A percentile compares a stretch with the other conserved stretches of the same genome.
phyloP scores from a whole-genome alignment of 495 filamentous ascomycete species.

The Tetracladium marchalianum region DNA sequence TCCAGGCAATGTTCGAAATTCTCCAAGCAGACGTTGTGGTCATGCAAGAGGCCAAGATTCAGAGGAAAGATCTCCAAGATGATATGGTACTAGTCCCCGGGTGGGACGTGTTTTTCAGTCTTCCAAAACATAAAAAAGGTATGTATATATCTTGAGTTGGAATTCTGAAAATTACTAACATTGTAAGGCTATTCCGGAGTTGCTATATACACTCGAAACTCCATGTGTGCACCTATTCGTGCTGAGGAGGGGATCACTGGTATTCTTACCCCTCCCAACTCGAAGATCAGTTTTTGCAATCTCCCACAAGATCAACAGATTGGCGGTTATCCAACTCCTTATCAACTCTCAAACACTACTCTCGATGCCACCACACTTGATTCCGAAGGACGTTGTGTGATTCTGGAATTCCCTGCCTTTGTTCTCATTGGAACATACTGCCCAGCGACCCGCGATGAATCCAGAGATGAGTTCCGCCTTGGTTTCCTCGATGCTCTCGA shows the following conservation, averaged over 20 bases:
- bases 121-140: conserved; percentile 92
- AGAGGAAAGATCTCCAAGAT: conserved; percentile 84
- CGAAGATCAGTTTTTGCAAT: conserved; percentile 61
- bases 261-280: conserved; percentile 66
- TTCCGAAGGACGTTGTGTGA: conserved; percentile 82
- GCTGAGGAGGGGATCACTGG: conserved; percentile 93
- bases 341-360: conserved; percentile 49
- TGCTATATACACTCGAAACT: conserved; percentile 87
- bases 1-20: conserved; percentile 82
- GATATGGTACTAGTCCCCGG: conserved; percentile 94
- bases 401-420: conserved; percentile 95
- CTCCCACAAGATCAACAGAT: conserved; percentile 72
- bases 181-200: conserved; percentile 86
- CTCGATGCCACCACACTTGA: conserved; percentile 68
- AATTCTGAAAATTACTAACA: neutral
- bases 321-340: conserved; percentile 73
- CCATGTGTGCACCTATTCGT: conserved; percentile 75
- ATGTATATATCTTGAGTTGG: conserved; percentile 6
- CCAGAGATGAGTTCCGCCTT: conserved; percentile 73
- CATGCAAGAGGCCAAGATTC: conserved; percentile 95
- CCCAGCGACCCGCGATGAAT: conserved; percentile 78
- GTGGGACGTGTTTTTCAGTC: conserved; percentile 94
- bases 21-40: conserved; percentile 90
- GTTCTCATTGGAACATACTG: conserved; percentile 86
- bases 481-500: conserved; percentile 74